Evolutionary conservation across 768 basidiomycete genomes (phyloP), one percentile per base, ranked within the genome.

Genomic region (Paxillus rubicundulus): DNA sequence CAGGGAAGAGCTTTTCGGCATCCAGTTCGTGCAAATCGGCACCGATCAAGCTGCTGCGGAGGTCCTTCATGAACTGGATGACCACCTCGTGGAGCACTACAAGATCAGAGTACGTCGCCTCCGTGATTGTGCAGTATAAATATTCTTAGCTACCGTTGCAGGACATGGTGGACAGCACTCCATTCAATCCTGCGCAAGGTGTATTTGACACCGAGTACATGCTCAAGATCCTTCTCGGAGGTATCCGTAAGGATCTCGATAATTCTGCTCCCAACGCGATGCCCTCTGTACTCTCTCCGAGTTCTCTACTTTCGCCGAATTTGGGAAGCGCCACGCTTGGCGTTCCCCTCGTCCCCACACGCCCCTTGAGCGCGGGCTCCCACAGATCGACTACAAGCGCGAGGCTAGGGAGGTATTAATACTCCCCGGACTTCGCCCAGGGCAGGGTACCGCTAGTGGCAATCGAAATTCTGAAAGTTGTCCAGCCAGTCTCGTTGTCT

Each of bases 121-220:
- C 10, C 1, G 16, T 40, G 8, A 0, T 16, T 27, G 8, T n/a
- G 21, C n/a, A 9, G 18, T 21, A 8, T 20, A 36, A n/a, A 18
- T 17, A 28, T 5, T 41, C 47, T 58, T 5, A 61, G 50, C 12
- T 2, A 40, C 14, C 5, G 3, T 13, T 44, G 40, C 53, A 77
- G 65, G 79, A 80, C 52, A 72, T 79, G 27, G 76, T 80, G 8
- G 78, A 79, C 59, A 74, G 75, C 34, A 76, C 75, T 5, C 70
- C 71, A 9, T 79, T 54, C 43, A 65, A 70, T 44, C 67, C 61
- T 39, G 60, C 49, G 16, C 52, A 63, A 4, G 69, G 69, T 52
- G 53, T 42, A 4, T 69, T 69, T 20, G 64, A 71, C 53, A 65
- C 69, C 9, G 69, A 69, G 41, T 69, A 71, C 53, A 69, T 69